Evolutionary conservation across 345 rosid genomes (phyloP), one percentile per base, ranked within the genome.

Genomic region (Luvunga scandens): DNA sequence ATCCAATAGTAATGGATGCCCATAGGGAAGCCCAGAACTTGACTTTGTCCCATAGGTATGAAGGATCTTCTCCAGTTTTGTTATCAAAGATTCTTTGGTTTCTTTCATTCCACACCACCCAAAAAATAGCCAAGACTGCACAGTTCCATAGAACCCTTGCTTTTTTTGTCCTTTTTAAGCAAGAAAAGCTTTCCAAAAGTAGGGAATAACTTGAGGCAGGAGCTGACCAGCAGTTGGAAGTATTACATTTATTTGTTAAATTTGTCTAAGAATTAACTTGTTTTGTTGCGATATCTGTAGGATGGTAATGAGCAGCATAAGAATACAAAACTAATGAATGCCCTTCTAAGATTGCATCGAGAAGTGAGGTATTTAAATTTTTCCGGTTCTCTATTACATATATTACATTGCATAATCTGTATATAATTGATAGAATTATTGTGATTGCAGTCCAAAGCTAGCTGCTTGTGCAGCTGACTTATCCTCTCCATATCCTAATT

Each of bases 391-490:
- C 69, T 45, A 75, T 68, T 75, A 18, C 59, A 63, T 73, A 31
- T 19, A 42, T 30, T 62, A 53, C 12, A 24, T 77, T 36, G 34
- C 57, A n/a, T 79, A 59, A 9, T 62, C 77, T 70, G 74, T 34
- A 39, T 64, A 30, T 76, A 65, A 69, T 76, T 78, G 74, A 80
- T 62, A 67, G 77, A 68, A 79, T 65, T 81, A 66, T 56, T 78
- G 77, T 86, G 66, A 70, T 79, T 89, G 92, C 93, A 96, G 99
- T 85, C 97, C 98, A 30, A 96, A 92, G 85, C 86, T 96, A 74
- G 98, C 98, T 75, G 97, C 97, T 61, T 91, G 97, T 85, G 97
- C 98, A 62, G 97, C 98, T 28, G 99, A 96, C 78, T 79, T 96
- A 36, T 91, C 99, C 74, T 89, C 94, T 56, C 86, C 93, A 70